phyloP scores from a whole-genome alignment of 2,329 filamentous ascomycete species.

The Cercospora zeina region DNA sequence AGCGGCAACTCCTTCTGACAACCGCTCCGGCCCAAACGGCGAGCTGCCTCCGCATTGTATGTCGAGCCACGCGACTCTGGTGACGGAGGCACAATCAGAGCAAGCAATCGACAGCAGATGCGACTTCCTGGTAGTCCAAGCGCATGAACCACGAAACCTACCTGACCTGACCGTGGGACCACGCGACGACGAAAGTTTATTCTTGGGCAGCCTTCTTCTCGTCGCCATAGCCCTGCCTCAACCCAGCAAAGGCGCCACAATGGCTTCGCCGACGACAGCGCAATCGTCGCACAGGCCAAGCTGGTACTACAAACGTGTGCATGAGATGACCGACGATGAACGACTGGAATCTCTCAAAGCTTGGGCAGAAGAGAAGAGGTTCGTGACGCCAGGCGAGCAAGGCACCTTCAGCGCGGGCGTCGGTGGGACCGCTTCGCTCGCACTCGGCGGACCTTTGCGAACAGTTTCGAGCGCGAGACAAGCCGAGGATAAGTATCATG shows the following conservation, averaged over 20 bases:
- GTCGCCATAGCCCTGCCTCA: neutral
- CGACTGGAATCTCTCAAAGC: conserved; percentile 28
- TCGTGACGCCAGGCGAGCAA: conserved; percentile 28
- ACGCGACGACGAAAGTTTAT: neutral
- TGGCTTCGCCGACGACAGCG: conserved; percentile 4
- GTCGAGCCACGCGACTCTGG: neutral
- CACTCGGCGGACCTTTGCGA: conserved; percentile 22
- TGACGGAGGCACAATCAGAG: neutral
- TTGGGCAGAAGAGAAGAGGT: conserved; percentile 33
- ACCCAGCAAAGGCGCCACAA: neutral
- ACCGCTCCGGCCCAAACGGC: neutral
- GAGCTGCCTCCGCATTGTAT: neutral
- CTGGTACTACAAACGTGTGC: conserved; percentile 23
- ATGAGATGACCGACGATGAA: conserved; percentile 31
- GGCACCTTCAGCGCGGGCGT: conserved; percentile 24
- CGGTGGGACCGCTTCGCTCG: conserved; percentile 23
- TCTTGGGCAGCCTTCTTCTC: neutral
- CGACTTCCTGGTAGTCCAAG: neutral
- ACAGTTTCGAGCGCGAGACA: neutral
- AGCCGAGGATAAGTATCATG: conserved; percentile 19
- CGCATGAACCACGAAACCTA: neutral
- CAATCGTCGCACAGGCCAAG: conserved; percentile 12
- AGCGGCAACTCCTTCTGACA: neutral
- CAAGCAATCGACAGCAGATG: neutral
- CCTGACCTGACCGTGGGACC: neutral